These are phyloP conservation scores for Penicillium sclerotiorum DNA, from an alignment of 2,329 filamentous ascomycete genomes.

Conservation along the genomic window DNA sequence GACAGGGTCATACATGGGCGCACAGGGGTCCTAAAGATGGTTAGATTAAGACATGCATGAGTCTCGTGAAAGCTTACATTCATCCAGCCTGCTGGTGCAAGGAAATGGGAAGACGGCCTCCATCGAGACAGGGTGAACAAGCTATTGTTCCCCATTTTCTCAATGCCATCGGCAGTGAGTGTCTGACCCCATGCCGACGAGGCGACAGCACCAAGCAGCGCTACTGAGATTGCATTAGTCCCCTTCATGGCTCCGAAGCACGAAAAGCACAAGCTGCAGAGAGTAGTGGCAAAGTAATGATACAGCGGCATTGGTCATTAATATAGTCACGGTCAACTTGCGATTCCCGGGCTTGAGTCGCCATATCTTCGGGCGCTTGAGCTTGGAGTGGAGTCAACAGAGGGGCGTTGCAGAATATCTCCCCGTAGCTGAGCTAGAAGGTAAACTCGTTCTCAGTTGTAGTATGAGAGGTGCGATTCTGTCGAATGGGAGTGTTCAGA, in stretches of 20 bases:
- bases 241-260: slow-evolving; percentile 8
- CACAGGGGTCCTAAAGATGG: slow-evolving; percentile 14
- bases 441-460: too few species aligned
- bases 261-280: not conserved
- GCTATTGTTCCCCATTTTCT: slow-evolving; percentile 20
- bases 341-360: slow-evolving; percentile 10
- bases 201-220: slow-evolving; percentile 4
- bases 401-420: not conserved
- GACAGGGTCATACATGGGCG: slow-evolving; percentile 16
- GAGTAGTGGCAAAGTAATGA: not conserved
- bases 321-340: not conserved
- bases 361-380: slow-evolving; percentile 19
- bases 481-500: slow-evolving; percentile 7
- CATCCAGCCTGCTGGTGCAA: slow-evolving; percentile 21
- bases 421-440: not conserved
- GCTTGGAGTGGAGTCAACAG: slow-evolving; percentile 1
- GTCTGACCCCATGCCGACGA: slow-evolving; percentile 9
- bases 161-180: slow-evolving; percentile 13
- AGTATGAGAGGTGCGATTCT: not conserved
- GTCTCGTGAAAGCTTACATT: too few species aligned
- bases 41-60: not conserved
- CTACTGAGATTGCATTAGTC: not conserved
- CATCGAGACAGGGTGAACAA: slow-evolving; percentile 13
- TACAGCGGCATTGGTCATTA: not conserved
- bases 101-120: slow-evolving; percentile 19